A percentile compares a stretch with the other conserved stretches of the same genome.
Conservation (phyloP, 176 grass and related monocot genomes). For the Miscanthus lutarioriparius region DNA sequence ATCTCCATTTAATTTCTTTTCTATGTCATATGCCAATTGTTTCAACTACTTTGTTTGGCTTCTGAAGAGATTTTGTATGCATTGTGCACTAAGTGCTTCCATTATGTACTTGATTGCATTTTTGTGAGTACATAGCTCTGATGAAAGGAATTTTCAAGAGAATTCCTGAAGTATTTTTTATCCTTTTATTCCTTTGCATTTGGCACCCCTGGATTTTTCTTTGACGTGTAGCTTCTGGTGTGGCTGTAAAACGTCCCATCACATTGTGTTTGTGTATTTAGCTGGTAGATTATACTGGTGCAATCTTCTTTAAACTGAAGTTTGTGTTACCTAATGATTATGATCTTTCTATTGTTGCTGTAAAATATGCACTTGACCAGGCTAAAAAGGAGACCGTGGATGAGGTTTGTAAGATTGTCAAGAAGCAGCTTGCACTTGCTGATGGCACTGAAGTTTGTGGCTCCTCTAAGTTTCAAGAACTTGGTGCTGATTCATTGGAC, state of each 20-base stretch:
- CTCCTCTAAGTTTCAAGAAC: slow-evolving; percentile 56
- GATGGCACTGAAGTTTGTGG: slow-evolving; percentile 37
- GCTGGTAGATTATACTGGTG: background rate
- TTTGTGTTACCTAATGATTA: background rate
- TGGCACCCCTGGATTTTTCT: background rate
- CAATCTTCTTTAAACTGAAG: background rate
- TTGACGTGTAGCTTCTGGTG: background rate
- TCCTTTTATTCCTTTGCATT: background rate
- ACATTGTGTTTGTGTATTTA: background rate
- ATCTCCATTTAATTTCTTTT: background rate
- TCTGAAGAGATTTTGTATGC: background rate
- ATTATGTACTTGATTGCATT: background rate
- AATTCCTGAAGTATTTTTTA: background rate
- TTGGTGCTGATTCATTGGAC: slow-evolving; percentile 74
- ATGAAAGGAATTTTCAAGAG: background rate
- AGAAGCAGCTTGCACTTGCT: slow-evolving; percentile 54
- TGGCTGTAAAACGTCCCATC: background rate
- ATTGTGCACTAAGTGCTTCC: background rate
- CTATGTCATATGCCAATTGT: background rate
- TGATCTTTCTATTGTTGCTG: slow-evolving; percentile 4
- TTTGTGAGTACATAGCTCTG: background rate
- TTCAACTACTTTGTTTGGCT: slow-evolving; percentile 1
- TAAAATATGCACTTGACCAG: slow-evolving; percentile 40
- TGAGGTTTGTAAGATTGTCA: slow-evolving; percentile 62
- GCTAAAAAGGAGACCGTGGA: slow-evolving; percentile 64